Evolutionary conservation across 2,329 filamentous ascomycete species (phyloP), one percentile per base, ranked within the genome.

Genomic region (Penicillium sp.): DNA sequence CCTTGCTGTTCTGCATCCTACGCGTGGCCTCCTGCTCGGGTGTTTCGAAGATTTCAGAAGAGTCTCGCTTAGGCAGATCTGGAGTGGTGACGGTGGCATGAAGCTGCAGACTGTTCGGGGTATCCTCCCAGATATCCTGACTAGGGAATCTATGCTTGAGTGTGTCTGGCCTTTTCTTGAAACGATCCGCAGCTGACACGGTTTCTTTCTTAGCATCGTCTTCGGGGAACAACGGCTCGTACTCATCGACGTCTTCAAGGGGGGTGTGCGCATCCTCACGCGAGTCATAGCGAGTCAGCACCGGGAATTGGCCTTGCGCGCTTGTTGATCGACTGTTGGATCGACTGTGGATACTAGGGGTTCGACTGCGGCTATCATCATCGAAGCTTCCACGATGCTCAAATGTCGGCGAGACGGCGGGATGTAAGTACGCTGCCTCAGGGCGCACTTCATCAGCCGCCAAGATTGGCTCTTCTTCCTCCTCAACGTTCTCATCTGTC

Each of bases 61-160:
- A 61, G 69, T 74, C 68, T 39, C 73, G 68, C 68, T 76, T 80
- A 0, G 80, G 77, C 32, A 82, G 68, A 65, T 91, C 89, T 1
- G 91, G 91, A 0, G 90, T 94, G 3, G 88, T 90, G 8, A 97
- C 93, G 56, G 90, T 91, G 3, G 92, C 86, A 34, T 82, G 77
- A 46, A 84, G 85, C 66, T 94, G 86, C 50, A 90, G 80, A 73
- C 91, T 96, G 68, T 86, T 88, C 4, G 95, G 94, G 0, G 91
- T 88, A 71, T 99, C 95, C 76, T 99, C 94, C 94, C 94, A 99
- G 39, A 97, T 85, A 70, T 99, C 94, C 71, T 92, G 89, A 72
- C 92, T 97, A 1, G 94, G 94, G 74, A 99, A 99, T 58, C 88
- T 87, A 60, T 85, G 83, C 57, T 81, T 77, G 60, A 84, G 80